phyloP scores from a whole-genome alignment of 2,329 filamentous ascomycete species.

The Neoscytalidium dimidiatum region DNA sequence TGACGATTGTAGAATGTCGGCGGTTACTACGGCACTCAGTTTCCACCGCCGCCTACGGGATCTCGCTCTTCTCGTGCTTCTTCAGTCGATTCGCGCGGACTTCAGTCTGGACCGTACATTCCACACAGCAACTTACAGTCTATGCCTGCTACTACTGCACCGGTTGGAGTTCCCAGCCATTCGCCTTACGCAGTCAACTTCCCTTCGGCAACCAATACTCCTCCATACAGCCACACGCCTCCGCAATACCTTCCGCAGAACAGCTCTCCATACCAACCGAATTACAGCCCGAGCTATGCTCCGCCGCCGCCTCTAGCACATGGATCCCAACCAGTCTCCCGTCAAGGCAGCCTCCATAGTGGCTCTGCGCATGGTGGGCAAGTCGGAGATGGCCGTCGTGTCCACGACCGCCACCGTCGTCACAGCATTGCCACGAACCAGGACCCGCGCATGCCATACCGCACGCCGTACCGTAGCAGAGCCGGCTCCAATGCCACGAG shows the following conservation, averaged over 20 bases:
- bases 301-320: neutral
- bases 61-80: conserved; percentile 17
- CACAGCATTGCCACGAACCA: conserved; percentile 30
- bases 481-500: conserved; percentile 11
- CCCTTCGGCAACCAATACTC: conserved; percentile 1
- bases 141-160: neutral
- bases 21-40: conserved; percentile 17
- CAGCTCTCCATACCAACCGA: conserved; percentile 17
- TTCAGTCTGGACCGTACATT: conserved; percentile 9
- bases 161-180: neutral
- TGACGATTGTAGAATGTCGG: neutral
- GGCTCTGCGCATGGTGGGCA: conserved; percentile 5
- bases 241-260: conserved; percentile 6
- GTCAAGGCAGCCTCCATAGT: neutral
- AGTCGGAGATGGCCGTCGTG: neutral
- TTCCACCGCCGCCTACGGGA: conserved; percentile 12
- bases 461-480: neutral
- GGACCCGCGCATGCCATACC: conserved; percentile 28
- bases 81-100: conserved; percentile 13
- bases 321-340: conserved; percentile 1
- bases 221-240: conserved; percentile 1
- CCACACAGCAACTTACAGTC: conserved; percentile 18
- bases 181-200: conserved; percentile 3
- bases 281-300: conserved; percentile 9
- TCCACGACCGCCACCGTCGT: conserved; percentile 3